phyloP scores from a whole-genome alignment of 2,329 filamentous ascomycete species.

The Pezicula rhizophila region DNA sequence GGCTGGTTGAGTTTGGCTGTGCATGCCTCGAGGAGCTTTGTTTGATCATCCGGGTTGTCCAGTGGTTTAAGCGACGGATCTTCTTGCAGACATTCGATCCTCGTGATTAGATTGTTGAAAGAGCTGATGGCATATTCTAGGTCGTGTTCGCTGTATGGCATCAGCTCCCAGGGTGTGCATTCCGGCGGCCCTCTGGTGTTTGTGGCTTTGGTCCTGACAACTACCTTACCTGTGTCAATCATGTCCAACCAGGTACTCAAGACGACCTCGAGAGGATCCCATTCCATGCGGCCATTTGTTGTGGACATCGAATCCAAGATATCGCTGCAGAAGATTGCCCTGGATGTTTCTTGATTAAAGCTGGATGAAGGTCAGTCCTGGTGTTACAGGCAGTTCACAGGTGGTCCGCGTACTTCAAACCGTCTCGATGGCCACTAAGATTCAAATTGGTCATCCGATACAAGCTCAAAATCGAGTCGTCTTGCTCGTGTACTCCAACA shows the following conservation, averaged over 20 bases:
- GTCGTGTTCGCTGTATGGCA: conserved; percentile 10
- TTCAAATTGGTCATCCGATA: conserved; percentile 8
- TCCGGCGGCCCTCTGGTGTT: background rate
- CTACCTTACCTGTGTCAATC: conserved; percentile 11
- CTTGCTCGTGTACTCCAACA: conserved; percentile 1
- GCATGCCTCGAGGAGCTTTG: conserved; percentile 3
- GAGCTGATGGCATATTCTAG: conserved; percentile 1
- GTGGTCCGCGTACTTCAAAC: background rate
- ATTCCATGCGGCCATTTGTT: conserved; percentile 12
- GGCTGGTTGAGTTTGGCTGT: conserved; percentile 3
- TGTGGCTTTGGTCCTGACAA: conserved; percentile 1
- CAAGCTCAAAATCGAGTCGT: conserved; percentile 7
- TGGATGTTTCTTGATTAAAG: conserved; percentile 9
- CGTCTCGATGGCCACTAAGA: conserved; percentile 7
- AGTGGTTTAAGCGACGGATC: conserved; percentile 1
- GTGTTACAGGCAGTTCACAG: background rate
- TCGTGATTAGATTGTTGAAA: conserved; percentile 6
- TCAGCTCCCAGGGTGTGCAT: conserved; percentile 9
- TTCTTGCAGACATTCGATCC: conserved; percentile 7
- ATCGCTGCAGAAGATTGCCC: conserved; percentile 12
- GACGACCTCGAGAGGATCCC: conserved; percentile 18
- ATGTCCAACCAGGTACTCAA: conserved; percentile 13
- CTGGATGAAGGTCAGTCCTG: conserved; percentile 3
- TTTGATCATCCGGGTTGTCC: conserved; percentile 9
- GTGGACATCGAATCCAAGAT: background rate